These are phyloP conservation scores for Atkinsonella hypoxylon DNA, from an alignment of 2,329 filamentous ascomycete species.

Conservation along the genomic window DNA sequence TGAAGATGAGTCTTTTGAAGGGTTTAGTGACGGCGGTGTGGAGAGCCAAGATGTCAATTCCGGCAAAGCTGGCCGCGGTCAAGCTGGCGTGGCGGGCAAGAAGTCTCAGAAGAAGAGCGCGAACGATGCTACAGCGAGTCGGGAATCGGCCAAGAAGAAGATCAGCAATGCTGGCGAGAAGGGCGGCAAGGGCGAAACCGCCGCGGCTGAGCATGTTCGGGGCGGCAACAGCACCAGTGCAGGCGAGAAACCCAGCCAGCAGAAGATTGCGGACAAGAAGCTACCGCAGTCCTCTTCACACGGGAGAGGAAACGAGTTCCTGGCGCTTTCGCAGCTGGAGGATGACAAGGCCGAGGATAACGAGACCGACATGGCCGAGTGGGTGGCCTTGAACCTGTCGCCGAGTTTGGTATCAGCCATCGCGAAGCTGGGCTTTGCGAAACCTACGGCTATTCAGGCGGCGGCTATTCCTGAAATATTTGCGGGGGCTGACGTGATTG, in stretches of 20 bases:
- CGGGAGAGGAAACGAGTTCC: conserved; percentile 34
- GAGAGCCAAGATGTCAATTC: conserved; percentile 20
- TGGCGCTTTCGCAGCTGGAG: conserved; percentile 37
- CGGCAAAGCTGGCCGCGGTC: conserved; percentile 19
- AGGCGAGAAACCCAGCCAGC: conserved; percentile 12
- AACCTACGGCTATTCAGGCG: conserved; percentile 72
- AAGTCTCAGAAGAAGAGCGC: conserved; percentile 2
- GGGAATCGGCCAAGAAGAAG: background rate
- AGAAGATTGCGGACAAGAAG: conserved; percentile 24
- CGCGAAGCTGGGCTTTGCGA: conserved; percentile 65
- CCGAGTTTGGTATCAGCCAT: conserved; percentile 60
- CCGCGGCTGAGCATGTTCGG: conserved; percentile 7
- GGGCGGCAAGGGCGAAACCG: conserved; percentile 3
- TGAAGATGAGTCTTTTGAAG: conserved; percentile 49
- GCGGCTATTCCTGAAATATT: conserved; percentile 72
- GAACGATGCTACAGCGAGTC: background rate
- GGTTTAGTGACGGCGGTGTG: conserved; percentile 43
- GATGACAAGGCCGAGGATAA: conserved; percentile 44
- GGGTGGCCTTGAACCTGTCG: conserved; percentile 65
- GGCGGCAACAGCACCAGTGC: conserved; percentile 10
- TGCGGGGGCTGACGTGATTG: conserved; percentile 79
- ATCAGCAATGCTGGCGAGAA: background rate
- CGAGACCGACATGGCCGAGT: conserved; percentile 61
- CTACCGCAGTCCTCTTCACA: conserved; percentile 26
- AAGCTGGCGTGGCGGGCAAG: conserved; percentile 19